Percentiles rank a stretch among this genome's conserved stretches.
phyloP scores from a whole-genome alignment of 495 filamentous ascomycete genomes.

The Chaetomium tenue region DNA sequence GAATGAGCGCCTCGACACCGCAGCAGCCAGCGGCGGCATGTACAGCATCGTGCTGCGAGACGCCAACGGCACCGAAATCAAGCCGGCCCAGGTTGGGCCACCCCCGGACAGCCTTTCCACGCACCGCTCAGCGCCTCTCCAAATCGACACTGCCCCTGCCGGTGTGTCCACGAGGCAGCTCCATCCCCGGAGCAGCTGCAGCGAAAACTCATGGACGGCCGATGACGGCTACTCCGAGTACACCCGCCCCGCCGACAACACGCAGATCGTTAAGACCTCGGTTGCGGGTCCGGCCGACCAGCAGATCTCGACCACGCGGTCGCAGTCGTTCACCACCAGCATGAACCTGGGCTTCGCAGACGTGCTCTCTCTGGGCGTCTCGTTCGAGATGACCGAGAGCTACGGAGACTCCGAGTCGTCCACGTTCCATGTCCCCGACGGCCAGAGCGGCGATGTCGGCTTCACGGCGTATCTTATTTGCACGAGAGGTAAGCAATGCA shows the following conservation, averaged over 20 bases:
- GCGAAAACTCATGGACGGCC: not conserved
- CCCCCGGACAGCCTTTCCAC: not conserved
- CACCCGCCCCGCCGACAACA: not conserved
- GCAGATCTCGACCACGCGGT: not conserved
- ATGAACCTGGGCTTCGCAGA: not conserved
- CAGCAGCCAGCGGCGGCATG: not conserved
- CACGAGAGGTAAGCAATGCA: not conserved
- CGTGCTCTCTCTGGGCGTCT: not conserved
- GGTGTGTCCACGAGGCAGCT: not conserved
- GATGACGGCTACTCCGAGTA: not conserved
- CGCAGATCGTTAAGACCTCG: not conserved
- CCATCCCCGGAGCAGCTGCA: not conserved
- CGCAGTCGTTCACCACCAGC: not conserved
- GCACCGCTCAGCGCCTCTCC: not conserved
- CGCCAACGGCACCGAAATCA: constrained; percentile 3
- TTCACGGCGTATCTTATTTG: not conserved
- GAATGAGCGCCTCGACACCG: not conserved
- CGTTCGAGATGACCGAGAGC: not conserved
- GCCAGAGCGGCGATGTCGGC: not conserved
- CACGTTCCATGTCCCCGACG: not conserved
- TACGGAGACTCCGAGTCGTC: not conserved
- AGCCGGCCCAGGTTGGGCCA: not conserved
- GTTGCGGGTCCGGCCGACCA: not conserved
- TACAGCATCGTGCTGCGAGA: not conserved
- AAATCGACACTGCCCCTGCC: not conserved